Percentiles rank a stretch among this genome's conserved stretches.
These are phyloP conservation scores for Exophiala sp. DNA, from an alignment of 2,329 filamentous ascomycete species.

Conservation along the genomic window DNA sequence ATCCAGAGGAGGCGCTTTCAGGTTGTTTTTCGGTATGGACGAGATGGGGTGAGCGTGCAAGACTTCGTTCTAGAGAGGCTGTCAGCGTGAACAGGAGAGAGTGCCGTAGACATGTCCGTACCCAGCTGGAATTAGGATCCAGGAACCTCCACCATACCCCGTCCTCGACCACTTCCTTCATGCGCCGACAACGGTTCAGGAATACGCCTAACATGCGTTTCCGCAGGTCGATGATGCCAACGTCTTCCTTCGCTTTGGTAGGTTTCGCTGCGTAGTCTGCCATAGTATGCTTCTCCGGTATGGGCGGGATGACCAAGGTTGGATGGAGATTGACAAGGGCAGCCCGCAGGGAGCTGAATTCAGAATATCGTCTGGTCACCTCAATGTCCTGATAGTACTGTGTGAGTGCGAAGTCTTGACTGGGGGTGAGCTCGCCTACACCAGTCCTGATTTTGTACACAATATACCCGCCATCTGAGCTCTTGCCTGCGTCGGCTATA, in stretches of 20 bases:
- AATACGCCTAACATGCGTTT: constrained; percentile 98
- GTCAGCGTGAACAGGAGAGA: not conserved
- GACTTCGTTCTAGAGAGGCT: constrained; percentile 71
- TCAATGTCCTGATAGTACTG: constrained; percentile 76
- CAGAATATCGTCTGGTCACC: constrained; percentile 89
- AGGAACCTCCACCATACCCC: constrained; percentile 97
- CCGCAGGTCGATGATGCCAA: constrained; percentile 89
- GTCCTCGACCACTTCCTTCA: constrained; percentile 87
- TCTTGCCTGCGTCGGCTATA: constrained; percentile 94
- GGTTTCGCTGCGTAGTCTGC: constrained; percentile 97
- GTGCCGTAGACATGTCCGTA: constrained; percentile 38
- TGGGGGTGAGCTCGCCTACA: constrained; percentile 47
- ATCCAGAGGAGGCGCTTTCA: constrained; percentile 92
- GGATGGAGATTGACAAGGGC: constrained; percentile 88
- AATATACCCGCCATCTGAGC: constrained; percentile 85
- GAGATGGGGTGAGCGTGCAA: constrained; percentile 83
- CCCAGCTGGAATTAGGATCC: constrained; percentile 98
- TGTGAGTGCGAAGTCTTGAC: constrained; percentile 4
- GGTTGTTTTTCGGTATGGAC: constrained; percentile 85
- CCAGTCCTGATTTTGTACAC: constrained; percentile 96
- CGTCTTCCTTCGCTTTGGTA: constrained; percentile 95
- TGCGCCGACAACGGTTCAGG: constrained; percentile 82
- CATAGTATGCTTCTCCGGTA: constrained; percentile 98
- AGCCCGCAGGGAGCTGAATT: constrained; percentile 85
- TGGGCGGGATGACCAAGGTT: constrained; percentile 90